A percentile compares a stretch with the other conserved stretches of the same genome.
These are phyloP conservation scores for Dactylonectria estremocensis DNA, from an alignment of 2,329 filamentous ascomycete genomes.

Conservation along the genomic window DNA sequence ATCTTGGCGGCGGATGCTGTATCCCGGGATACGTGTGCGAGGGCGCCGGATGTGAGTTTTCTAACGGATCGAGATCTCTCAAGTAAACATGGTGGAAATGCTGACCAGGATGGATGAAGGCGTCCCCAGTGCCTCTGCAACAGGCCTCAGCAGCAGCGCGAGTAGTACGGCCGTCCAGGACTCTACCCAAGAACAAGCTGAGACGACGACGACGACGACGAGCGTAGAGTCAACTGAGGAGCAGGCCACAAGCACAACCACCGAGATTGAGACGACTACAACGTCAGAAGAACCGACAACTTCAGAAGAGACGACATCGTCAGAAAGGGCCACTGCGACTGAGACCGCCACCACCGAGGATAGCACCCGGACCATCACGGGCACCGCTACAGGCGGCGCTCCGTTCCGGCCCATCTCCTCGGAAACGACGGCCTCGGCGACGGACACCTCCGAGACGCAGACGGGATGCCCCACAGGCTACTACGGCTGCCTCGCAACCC, in stretches of 20 bases:
- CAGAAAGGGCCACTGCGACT: constrained; percentile 21
- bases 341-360: constrained; percentile 44
- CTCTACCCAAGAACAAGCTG: constrained; percentile 43
- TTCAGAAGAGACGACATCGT: constrained; percentile 31
- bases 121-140: constrained; percentile 53
- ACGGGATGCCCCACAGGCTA: constrained; percentile 86
- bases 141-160: constrained; percentile 35
- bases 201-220: constrained; percentile 59
- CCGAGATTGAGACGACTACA: constrained; percentile 52
- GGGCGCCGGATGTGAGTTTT: constrained; percentile 77
- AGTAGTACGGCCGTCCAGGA: constrained; percentile 36
- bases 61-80: not conserved
- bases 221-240: constrained; percentile 51
- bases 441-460: constrained; percentile 50
- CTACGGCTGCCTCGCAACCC: constrained; percentile 89
- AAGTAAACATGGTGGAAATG: not conserved
- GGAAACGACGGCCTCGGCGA: constrained; percentile 51
- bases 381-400: constrained; percentile 56
- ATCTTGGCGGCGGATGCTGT: constrained; percentile 82
- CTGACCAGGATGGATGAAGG: constrained; percentile 42
- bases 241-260: constrained; percentile 57
- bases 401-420: constrained; percentile 64
- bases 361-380: constrained; percentile 51
- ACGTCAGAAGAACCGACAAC: constrained; percentile 36
- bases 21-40: constrained; percentile 79